These are phyloP conservation scores for Chaetomium tenue DNA, from an alignment of 495 filamentous ascomycete genomes.

Conservation along the genomic window DNA sequence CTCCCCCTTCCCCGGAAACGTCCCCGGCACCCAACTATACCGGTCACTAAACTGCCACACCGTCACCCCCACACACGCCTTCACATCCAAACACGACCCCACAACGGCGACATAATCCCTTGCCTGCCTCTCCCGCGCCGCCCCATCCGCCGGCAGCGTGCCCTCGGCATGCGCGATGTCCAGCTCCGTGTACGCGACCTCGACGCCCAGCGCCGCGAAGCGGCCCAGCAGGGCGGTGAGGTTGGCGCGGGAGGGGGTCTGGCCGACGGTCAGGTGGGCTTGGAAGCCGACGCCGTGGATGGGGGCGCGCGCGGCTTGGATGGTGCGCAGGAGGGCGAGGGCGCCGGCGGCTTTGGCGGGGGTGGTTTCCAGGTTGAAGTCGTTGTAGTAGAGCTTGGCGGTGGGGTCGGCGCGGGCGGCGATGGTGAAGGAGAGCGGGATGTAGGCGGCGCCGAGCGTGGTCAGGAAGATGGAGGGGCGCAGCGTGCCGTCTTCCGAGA, in stretches of 20 bases:
- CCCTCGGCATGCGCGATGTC: conserved; percentile 49
- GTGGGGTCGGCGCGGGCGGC: conserved; percentile 36
- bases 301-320: conserved; percentile 43
- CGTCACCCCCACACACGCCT: conserved; percentile 57
- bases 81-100: conserved; percentile 50
- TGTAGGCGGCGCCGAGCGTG: conserved; percentile 42
- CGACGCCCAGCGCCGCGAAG: conserved; percentile 48
- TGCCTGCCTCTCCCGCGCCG: conserved; percentile 49
- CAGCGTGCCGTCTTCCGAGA: conserved; percentile 47
- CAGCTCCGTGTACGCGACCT: conserved; percentile 58
- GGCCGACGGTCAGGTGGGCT: conserved; percentile 54
- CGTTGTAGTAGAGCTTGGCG: conserved; percentile 59
- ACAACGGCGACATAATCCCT: conserved; percentile 53
- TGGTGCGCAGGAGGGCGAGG: conserved; percentile 43
- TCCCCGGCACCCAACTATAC: conserved; percentile 50
- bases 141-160: conserved; percentile 31
- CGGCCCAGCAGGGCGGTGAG: conserved; percentile 38
- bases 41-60: conserved; percentile 63
- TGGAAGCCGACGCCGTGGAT: conserved; percentile 62
- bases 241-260: conserved; percentile 39
- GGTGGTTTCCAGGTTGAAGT: conserved; percentile 58
- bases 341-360: conserved; percentile 49
- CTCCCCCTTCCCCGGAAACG: conserved; percentile 53
- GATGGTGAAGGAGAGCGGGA: conserved; percentile 48
- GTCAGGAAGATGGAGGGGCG: conserved; percentile 40